Evolutionary conservation across 2,329 filamentous ascomycete genomes (phyloP).

Genomic region (Fusarium sp.): DNA sequence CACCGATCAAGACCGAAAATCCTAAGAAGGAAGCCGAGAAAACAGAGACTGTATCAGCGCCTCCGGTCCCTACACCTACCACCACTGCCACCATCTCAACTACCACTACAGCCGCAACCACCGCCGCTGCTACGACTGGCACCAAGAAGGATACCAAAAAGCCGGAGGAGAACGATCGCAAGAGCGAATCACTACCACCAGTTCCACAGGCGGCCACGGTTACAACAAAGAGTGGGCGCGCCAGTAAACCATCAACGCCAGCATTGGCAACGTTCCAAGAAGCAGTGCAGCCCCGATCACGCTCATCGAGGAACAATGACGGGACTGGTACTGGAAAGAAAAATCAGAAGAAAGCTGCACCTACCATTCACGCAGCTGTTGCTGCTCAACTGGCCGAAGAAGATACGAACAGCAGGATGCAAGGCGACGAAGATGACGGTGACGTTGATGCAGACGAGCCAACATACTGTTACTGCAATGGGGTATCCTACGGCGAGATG

Average conservation of each 20-base stretch:
- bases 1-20: slow-evolving; percentile 46
- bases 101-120: slow-evolving; percentile 18
- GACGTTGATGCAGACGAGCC: slow-evolving; percentile 77
- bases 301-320: slow-evolving; percentile 61
- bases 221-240: slow-evolving; percentile 72
- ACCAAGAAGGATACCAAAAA: slow-evolving; percentile 58
- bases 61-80: slow-evolving; percentile 37
- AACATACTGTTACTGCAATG: slow-evolving; percentile 82
- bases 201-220: slow-evolving; percentile 54
- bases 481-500: slow-evolving; percentile 85
- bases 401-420: slow-evolving; percentile 54
- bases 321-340: slow-evolving; percentile 59
- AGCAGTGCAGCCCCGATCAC: slow-evolving; percentile 61
- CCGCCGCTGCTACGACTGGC: slow-evolving; percentile 11
- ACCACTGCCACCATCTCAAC: slow-evolving; percentile 33
- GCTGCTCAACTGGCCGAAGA: slow-evolving; percentile 51
- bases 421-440: slow-evolving; percentile 56
- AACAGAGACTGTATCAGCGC: slow-evolving; percentile 38
- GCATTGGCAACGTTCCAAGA: slow-evolving; percentile 69
- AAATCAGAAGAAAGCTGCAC: slow-evolving; percentile 66
- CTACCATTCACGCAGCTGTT: slow-evolving; percentile 51
- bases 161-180: slow-evolving; percentile 48
- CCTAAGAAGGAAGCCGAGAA: slow-evolving; percentile 48
- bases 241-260: slow-evolving; percentile 73
- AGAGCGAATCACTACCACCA: slow-evolving; percentile 58